Evolutionary conservation across 768 basidiomycete species (phyloP), one percentile per base, ranked within the genome.

Genomic region (Lentinula detonsa): DNA sequence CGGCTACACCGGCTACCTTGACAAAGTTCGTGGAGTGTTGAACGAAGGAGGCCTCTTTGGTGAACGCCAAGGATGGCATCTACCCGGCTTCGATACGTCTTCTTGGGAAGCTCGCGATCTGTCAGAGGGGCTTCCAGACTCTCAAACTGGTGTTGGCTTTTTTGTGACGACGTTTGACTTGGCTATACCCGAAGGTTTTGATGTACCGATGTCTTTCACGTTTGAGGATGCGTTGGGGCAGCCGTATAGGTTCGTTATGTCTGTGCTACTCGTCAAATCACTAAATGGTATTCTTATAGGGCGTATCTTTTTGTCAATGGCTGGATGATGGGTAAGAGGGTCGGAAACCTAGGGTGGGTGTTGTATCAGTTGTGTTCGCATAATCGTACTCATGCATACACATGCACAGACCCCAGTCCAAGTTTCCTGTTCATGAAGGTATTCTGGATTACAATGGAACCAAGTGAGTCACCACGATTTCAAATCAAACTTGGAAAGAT

Each of bases 71-170:
- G 81, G 81, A n/a, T 82, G 81, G 81, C 81, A 82, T 62, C 69
- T 82, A 13, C 82, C 82, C n/a, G 81, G 77, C 46, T 84, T 77
- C 65, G 76, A 85, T 62, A 68, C 75, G n/a, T 79, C 79, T 10
- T 64, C 64, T 1, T 86, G 85, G 85, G 77, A 28, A 1, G 59
- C 71, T 7, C 82, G 88, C 53, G 77, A 85, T 34, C 75, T 91
- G 11, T 73, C 81, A 2, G 66, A 76, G 16, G 88, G 90, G 3
- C 77, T 92, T 23, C 88, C 87, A 0, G 70, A 74, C 43, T 74
- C 74, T 7, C 63, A 70, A 16, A 83, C 91, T 3, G 92, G 92
- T 16, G 75, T 84, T n/a, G 85, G 85, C 7, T 85, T 86, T 69
- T 86, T 85, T 68, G 75, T 81, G 59, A 83, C 84, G 8, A 81